These are phyloP conservation scores for Ensete glaucum DNA, from an alignment of 176 grass and related monocot species.

Conservation along the genomic window DNA sequence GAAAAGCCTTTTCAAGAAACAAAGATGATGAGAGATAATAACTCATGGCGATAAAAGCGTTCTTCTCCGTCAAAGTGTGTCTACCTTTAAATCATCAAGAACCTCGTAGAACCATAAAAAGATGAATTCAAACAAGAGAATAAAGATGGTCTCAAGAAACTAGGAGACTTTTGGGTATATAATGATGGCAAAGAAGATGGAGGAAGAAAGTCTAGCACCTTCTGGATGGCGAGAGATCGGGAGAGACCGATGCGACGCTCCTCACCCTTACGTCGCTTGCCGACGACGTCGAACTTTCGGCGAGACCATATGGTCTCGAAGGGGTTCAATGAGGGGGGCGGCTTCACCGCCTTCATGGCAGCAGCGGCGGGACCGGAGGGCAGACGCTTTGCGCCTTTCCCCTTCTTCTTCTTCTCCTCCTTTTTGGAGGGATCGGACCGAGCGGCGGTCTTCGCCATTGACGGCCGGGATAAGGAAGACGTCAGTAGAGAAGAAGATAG, in stretches of 20 bases:
- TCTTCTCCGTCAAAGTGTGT: too few relatives aligned
- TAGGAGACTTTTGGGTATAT: neutral
- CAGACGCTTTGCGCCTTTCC: constrained; percentile 18
- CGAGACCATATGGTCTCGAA: constrained; percentile 92
- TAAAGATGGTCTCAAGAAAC: neutral
- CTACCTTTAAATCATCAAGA: too few relatives aligned
- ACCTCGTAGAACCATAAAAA: too few relatives aligned
- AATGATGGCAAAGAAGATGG: neutral
- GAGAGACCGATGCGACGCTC: constrained; percentile 52
- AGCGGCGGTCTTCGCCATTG: constrained; percentile 44
- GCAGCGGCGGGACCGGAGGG: constrained; percentile 32
- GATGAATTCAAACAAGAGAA: neutral
- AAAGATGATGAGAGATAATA: too few relatives aligned
- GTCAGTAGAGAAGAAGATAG: neutral
- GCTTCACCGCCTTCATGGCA: constrained; percentile 22
- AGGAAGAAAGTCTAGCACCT: constrained; percentile 29
- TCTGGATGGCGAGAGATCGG: constrained; percentile 63
- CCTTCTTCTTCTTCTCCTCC: constrained; percentile 44
- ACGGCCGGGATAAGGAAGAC: neutral
- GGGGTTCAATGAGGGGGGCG: constrained; percentile 45
- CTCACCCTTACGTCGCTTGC: constrained; percentile 90
- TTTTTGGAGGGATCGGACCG: neutral
- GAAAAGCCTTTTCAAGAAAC: too few relatives aligned
- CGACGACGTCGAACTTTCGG: constrained; percentile 84
- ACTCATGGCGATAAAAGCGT: too few relatives aligned